A percentile compares a stretch with the other conserved stretches of the same genome.
phyloP scores from a whole-genome alignment of 768 basidiomycete genomes.

The Kwoniella bestiolae region DNA sequence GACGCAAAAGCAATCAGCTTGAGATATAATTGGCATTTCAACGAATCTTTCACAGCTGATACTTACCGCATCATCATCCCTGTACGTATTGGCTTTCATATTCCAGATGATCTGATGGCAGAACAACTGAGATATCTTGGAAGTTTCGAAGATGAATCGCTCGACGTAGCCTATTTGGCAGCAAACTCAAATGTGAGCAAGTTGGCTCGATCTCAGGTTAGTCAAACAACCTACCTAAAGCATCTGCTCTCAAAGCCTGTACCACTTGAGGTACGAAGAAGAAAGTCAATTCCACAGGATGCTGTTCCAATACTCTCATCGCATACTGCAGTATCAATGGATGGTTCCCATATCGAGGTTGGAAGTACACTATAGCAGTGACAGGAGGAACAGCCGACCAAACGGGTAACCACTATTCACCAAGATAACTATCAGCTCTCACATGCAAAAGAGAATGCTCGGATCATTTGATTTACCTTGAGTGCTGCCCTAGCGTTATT shows the following conservation, averaged over 20 bases:
- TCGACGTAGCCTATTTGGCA: conserved; percentile 78
- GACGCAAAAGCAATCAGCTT: background rate
- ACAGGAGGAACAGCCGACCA: conserved; percentile 83
- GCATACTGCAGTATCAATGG: conserved; percentile 92
- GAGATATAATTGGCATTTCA: no score
- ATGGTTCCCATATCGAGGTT: conserved; percentile 79
- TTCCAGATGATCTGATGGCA: conserved; percentile 99
- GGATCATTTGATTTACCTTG: conserved; percentile 64
- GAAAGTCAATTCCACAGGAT: conserved; percentile 92
- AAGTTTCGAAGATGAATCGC: conserved; percentile 93
- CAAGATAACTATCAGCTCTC: background rate
- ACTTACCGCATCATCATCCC: conserved; percentile 81
- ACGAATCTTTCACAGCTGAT: conserved; percentile 70
- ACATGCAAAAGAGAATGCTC: background rate
- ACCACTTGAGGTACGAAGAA: conserved; percentile 99
- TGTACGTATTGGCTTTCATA: conserved; percentile 98
- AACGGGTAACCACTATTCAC: conserved; percentile 73
- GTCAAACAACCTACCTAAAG: conserved; percentile 66
- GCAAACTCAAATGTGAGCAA: no score
- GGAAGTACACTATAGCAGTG: conserved; percentile 68
- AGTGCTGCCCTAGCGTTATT: conserved; percentile 67
- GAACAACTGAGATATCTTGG: conserved; percentile 94
- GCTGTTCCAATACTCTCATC: conserved; percentile 89
- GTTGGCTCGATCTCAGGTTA: no score
- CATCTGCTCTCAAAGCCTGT: conserved; percentile 89